Percentiles rank a stretch among this genome's conserved stretches.
Conservation (phyloP, 2,329 filamentous ascomycete species). For the Peltaster fructicola region DNA sequence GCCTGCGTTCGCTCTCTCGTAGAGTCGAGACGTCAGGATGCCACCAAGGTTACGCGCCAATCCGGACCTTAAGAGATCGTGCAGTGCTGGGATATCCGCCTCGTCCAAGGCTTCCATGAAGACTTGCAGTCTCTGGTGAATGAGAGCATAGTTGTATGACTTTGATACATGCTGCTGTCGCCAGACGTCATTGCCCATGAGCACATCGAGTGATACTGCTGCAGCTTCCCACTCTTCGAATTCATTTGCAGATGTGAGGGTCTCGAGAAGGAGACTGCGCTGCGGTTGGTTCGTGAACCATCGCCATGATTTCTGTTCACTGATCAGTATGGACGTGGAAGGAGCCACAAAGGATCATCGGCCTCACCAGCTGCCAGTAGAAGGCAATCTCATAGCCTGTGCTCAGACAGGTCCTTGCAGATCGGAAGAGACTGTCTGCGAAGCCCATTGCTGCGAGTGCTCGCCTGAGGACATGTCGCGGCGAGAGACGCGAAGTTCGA, state of each 20-base stretch:
- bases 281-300: conserved; percentile 3
- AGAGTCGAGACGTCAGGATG: conserved; percentile 65
- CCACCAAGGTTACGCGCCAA: conserved; percentile 75
- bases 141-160: conserved; percentile 74
- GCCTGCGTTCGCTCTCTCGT: conserved; percentile 69
- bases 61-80: conserved; percentile 64
- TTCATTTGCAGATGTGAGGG: conserved; percentile 4
- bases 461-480: no score
- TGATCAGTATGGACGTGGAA: no score
- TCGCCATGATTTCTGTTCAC: conserved; percentile 4
- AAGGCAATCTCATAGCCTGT: no score
- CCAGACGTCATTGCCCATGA: conserved; percentile 69
- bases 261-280: conserved; percentile 7
- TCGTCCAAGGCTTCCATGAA: conserved; percentile 9
- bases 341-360: no score
- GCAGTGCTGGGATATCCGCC: conserved; percentile 52
- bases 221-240: conserved; percentile 79
- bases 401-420: no score
- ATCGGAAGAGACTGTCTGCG: no score
- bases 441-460: no score
- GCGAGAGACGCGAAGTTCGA: no score
- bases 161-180: conserved; percentile 64
- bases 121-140: conserved; percentile 49
- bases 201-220: conserved; percentile 66
- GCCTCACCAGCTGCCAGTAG: no score